These are phyloP conservation scores for Isabelozyma gotoi DNA, from an alignment of 805 yeast species.

Conservation along the genomic window DNA sequence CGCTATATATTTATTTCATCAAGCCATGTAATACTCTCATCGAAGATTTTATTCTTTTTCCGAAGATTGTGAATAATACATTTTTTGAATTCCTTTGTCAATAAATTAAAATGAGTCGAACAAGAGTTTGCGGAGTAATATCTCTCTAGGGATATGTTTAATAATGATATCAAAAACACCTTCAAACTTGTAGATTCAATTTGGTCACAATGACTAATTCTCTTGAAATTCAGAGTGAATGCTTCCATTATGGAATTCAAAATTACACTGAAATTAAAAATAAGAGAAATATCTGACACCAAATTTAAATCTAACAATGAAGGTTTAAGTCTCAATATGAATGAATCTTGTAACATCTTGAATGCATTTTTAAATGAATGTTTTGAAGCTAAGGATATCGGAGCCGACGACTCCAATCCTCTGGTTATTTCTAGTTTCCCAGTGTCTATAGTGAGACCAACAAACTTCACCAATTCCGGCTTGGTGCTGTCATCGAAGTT, in stretches of 20 bases:
- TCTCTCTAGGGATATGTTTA: conserved; percentile 6
- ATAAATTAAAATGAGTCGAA: conserved; percentile 2
- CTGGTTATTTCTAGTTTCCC: conserved; percentile 17
- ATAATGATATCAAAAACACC: conserved; percentile 10
- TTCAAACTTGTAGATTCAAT: conserved; percentile 12
- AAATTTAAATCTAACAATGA: not conserved
- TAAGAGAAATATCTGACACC: not conserved
- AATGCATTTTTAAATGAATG: conserved; percentile 19
- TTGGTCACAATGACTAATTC: conserved; percentile 2
- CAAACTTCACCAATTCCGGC: conserved; percentile 15
- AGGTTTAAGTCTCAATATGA: not conserved
- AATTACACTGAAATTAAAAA: conserved; percentile 1
- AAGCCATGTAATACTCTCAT: not conserved
- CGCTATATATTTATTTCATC: not conserved
- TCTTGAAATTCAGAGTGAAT: not conserved
- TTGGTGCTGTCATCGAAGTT: not conserved
- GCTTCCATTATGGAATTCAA: not conserved
- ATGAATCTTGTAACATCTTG: conserved; percentile 12
- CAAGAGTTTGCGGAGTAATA: conserved; percentile 9
- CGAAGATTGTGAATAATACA: not conserved
- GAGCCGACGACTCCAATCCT: conserved; percentile 5
- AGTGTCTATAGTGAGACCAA: conserved; percentile 29
- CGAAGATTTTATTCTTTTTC: not conserved
- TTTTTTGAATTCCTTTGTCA: conserved; percentile 8
- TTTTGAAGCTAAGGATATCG: conserved; percentile 7